Evolutionary conservation across 345 rosid species (phyloP), one percentile per base, ranked within the genome.

Genomic region (Populus davidiana): DNA sequence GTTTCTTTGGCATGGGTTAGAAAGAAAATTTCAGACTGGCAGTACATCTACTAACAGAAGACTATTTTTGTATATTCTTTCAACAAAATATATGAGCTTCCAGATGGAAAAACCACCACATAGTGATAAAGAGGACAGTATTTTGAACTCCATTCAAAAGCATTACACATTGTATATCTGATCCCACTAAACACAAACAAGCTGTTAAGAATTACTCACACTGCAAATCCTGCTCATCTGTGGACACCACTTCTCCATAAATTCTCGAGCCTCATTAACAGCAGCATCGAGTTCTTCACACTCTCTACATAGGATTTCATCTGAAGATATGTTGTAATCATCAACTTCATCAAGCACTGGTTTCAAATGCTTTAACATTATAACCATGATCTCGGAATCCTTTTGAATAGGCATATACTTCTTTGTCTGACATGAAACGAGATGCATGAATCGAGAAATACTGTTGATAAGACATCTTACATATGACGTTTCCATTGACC

Each of bases 371-470:
- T 88, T 93, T 74, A 95, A 71, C 73, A 92, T 87, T 49, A 73
- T 80, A 67, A 82, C 89, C 83, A 88, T 86, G 76, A 79, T 85
- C 71, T 82, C 86, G 75, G 85, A 89, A 83, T 89, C 88, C 84
- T 83, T 86, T 69, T 85, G 92, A 76, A 93, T 80, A 36, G 90
- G 90, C 61, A 64, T 81, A 67, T 76, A 75, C 77, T 81, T 90
- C 81, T 83, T 85, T 68, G 87, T 89, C 83, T 86, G 94, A 91
- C 99, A 95, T 29, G 91, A 89, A 70, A 91, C 92, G 64, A 93
- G 85, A 90, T 88, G 98, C 79, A 91, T 89, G 82, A 90, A 90
- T 72, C 99, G 92, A 84, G 94, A 91, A 41, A 88, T 87, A 79
- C 96, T 95, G 83, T 95, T 93, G 82, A 91, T 82, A 69, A 93